These are phyloP conservation scores for Fusarium sp. DNA, from an alignment of 2,329 filamentous ascomycete genomes.

Conservation along the genomic window DNA sequence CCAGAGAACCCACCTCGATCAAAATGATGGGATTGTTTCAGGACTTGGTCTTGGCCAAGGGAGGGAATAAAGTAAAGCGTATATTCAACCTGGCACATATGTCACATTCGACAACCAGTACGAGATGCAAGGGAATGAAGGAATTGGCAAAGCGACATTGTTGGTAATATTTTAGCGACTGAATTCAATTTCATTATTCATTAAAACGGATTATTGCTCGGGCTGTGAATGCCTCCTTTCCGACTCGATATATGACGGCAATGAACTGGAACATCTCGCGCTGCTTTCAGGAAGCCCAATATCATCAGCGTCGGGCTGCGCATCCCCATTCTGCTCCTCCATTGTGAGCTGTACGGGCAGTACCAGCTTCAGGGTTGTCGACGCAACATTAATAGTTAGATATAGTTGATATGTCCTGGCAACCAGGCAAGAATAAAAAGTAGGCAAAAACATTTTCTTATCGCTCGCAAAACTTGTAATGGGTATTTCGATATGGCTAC, in stretches of 20 bases:
- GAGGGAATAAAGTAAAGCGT: too few relatives aligned
- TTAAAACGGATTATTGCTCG: background rate
- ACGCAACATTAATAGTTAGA: background rate
- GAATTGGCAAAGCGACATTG: too few relatives aligned
- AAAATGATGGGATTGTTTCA: background rate
- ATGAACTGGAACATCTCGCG: background rate
- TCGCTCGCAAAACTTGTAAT: background rate
- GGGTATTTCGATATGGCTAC: background rate
- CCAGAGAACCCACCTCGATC: background rate
- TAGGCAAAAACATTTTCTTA: slow-evolving; percentile 12
- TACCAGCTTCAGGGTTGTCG: background rate
- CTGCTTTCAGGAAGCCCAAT: background rate
- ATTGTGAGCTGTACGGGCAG: background rate
- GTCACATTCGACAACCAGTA: background rate
- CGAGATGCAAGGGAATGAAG: too few relatives aligned
- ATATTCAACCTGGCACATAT: too few relatives aligned
- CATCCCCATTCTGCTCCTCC: background rate
- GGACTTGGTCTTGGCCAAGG: background rate
- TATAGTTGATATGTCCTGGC: slow-evolving; percentile 15
- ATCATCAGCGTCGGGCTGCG: background rate
- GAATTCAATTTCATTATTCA: background rate
- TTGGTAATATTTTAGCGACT: too few relatives aligned
- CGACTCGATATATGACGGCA: slow-evolving; percentile 10
- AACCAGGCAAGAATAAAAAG: slow-evolving; percentile 13
- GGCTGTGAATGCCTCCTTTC: slow-evolving; percentile 8